Percentiles rank a stretch among this genome's conserved stretches.
phyloP scores from a whole-genome alignment of 345 rosid genomes.

The Eucalyptus guilfoylei region DNA sequence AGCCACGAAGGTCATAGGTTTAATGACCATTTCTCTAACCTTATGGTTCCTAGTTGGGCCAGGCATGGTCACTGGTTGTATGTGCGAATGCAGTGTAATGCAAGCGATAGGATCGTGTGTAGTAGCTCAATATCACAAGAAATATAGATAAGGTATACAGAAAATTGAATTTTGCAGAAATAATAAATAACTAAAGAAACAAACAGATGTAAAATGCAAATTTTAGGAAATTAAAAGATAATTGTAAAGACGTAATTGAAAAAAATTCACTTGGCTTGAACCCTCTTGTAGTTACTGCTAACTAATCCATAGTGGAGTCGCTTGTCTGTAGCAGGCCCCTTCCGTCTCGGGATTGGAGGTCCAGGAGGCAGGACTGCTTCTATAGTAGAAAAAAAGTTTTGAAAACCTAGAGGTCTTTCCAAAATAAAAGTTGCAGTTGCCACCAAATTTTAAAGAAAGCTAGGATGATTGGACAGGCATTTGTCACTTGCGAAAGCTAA shows the following conservation, averaged over 20 bases:
- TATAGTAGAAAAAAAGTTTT: too few relatives aligned
- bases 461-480: too few relatives aligned
- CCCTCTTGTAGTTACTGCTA: not conserved
- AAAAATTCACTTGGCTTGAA: not conserved
- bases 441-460: not conserved
- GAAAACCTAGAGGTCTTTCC: not conserved
- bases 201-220: too few relatives aligned
- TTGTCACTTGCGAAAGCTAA: not conserved
- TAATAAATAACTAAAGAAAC: not conserved
- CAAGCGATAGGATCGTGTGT: not conserved
- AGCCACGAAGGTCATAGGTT: not conserved
- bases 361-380: not conserved
- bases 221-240: too few relatives aligned
- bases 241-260: not conserved
- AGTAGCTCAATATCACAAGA: not conserved
- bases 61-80: not conserved
- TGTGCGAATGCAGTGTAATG: not conserved
- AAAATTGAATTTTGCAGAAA: not conserved
- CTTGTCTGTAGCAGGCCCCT: too few relatives aligned
- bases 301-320: too few relatives aligned
- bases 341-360: not conserved
- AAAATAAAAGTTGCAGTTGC: too few relatives aligned
- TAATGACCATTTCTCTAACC: not conserved
- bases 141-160: not conserved
- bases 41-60: not conserved